Evolutionary conservation across 495 filamentous ascomycete species (phyloP).

Genomic region (Cryomyces minteri): DNA sequence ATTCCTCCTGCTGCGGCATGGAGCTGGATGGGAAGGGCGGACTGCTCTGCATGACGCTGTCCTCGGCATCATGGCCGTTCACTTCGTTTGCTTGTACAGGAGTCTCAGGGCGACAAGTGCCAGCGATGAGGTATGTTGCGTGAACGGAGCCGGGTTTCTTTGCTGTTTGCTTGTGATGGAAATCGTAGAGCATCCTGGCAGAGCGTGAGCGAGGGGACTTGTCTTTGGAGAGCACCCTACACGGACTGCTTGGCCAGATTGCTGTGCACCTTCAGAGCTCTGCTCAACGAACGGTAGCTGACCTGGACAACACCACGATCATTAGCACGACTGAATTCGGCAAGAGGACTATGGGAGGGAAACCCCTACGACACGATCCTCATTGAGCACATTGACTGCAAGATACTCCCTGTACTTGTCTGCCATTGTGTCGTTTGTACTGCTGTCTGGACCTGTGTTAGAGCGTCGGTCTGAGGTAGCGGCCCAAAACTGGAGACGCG

Average conservation of each 20-base stretch:
- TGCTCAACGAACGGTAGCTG: constrained; percentile 67
- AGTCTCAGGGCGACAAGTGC: constrained; percentile 21
- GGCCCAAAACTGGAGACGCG: no score
- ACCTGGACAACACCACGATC: constrained; percentile 23
- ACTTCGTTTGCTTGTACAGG: constrained; percentile 14
- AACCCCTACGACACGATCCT: constrained; percentile 47
- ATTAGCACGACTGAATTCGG: constrained; percentile 69
- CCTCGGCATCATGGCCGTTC: constrained; percentile 34
- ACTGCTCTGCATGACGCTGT: constrained; percentile 57
- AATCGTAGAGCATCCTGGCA: constrained; percentile 80
- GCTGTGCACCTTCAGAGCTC: constrained; percentile 61
- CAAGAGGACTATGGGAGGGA: constrained; percentile 52
- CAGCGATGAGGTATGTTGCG: constrained; percentile 77
- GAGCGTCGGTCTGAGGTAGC: no score
- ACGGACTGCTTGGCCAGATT: constrained; percentile 65
- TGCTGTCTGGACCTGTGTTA: neutral
- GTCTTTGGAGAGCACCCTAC: constrained; percentile 1
- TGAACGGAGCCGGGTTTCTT: constrained; percentile 57
- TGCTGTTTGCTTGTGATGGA: constrained; percentile 58
- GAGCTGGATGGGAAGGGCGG: constrained; percentile 39
- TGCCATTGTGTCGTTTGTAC: neutral
- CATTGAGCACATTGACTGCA: constrained; percentile 55
- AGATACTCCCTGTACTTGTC: constrained; percentile 50
- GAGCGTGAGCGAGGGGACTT: constrained; percentile 1
- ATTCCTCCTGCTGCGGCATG: constrained; percentile 29